Percentiles rank a stretch among this genome's conserved stretches.
These are phyloP conservation scores for Hypoxylon sp. DNA, from an alignment of 2,329 filamentous ascomycete species.

Conservation along the genomic window DNA sequence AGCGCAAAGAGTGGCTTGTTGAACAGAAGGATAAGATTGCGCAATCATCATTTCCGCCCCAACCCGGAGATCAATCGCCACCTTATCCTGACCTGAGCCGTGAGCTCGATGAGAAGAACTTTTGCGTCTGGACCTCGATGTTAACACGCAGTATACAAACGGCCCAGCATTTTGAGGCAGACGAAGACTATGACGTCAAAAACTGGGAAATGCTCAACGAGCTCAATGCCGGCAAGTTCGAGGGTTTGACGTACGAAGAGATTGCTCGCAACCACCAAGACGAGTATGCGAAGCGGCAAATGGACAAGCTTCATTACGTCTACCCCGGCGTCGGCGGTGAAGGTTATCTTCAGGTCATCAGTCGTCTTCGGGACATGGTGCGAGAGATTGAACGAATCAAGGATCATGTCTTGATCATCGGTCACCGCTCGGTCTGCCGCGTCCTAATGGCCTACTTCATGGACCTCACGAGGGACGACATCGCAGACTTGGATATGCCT, in stretches of 20 bases:
- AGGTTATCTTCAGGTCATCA: conserved; percentile 97
- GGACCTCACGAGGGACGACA: conserved; percentile 89
- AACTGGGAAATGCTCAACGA: conserved; percentile 99
- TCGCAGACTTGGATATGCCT: conserved; percentile 94
- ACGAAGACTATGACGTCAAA: conserved; percentile 96
- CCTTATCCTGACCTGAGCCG: conserved; percentile 88
- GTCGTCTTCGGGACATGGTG: conserved; percentile 93
- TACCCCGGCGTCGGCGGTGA: conserved; percentile 97
- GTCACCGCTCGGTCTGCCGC: conserved; percentile 90
- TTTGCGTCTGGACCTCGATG: conserved; percentile 99
- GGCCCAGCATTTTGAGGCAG: conserved; percentile 87
- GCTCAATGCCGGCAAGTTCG: conserved; percentile 91
- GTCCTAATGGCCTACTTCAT: conserved; percentile 98
- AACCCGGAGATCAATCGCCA: conserved; percentile 91
- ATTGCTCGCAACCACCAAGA: conserved; percentile 84
- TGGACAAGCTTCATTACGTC: conserved; percentile 94
- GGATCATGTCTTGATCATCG: conserved; percentile 92
- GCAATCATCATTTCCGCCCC: conserved; percentile 87
- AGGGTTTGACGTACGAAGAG: conserved; percentile 94
- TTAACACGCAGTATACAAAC: conserved; percentile 90
- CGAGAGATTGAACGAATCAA: conserved; percentile 97
- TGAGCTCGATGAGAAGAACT: conserved; percentile 84
- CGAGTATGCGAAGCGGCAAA: conserved; percentile 84
- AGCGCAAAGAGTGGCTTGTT: conserved; percentile 85
- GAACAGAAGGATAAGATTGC: conserved; percentile 84